Percentiles rank a stretch among this genome's conserved stretches.
Conservation (phyloP, 257 asterid genomes). For the Solanum clarkiae region DNA sequence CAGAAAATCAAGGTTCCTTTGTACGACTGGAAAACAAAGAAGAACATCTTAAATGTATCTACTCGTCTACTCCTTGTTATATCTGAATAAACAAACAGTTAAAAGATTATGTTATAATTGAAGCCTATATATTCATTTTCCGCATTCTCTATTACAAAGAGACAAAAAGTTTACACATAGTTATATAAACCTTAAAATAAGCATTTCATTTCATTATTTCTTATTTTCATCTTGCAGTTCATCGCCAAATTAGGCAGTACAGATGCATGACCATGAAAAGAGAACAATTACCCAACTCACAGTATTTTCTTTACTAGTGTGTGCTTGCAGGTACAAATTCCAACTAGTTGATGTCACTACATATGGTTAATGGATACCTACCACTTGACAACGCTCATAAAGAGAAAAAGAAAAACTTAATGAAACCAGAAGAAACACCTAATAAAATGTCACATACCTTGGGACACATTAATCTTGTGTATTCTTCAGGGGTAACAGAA, state of each 20-base stretch:
- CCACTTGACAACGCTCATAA: neutral
- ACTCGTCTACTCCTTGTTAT: neutral
- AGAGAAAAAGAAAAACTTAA: neutral
- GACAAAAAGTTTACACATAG: neutral
- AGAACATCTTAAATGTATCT: neutral
- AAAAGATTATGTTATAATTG: neutral
- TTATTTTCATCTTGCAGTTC: neutral
- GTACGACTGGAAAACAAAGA: neutral
- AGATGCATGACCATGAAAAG: neutral
- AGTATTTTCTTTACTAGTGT: neutral
- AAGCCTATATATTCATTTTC: neutral
- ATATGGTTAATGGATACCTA: neutral
- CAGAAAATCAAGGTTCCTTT: neutral
- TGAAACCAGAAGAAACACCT: neutral
- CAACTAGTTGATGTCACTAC: neutral
- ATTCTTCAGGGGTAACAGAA: constrained; percentile 44
- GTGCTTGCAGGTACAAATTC: neutral
- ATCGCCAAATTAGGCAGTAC: neutral
- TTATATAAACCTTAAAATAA: neutral
- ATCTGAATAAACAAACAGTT: neutral
- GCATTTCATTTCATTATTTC: neutral
- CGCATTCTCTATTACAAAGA: neutral
- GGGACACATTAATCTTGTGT: constrained; percentile 49
- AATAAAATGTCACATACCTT: constrained; percentile 21
- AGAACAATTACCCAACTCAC: neutral